Evolutionary conservation across 2,329 filamentous ascomycete genomes (phyloP), one percentile per base, ranked within the genome.

Genomic region (Fusarium domesticum): DNA sequence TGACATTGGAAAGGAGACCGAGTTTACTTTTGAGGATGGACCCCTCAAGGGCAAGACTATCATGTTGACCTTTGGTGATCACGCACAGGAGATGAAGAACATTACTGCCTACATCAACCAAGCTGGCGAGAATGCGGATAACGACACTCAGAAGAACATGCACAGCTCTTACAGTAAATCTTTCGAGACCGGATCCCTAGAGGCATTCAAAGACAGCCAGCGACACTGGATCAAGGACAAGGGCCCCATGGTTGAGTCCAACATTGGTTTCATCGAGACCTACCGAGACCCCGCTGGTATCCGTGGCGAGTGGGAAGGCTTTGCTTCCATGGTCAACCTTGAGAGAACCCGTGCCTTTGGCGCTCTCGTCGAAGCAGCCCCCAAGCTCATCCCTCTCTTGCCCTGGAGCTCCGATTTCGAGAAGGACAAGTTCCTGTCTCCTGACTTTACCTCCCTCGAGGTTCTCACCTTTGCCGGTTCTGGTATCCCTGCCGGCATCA

Each of bases 371-470:
- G 77, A 84, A 16, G 84, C 84, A 18, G 91, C 93, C 0, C 86
- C 90, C 10, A 74, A 75, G 35, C 84, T 96, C 63, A 96, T 98
- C 39, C 89, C 90, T 6, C 82, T 95, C 50, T 73, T 98, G 12
- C 93, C 93, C 0, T 98, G 93, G 93, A 73, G 76, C 28, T 78
- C 80, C 36, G 87, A 89, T 1, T 98, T 97, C 55, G 93, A 98
- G 65, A 97, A 97, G 69, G 91, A 96, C 72, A 90, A 87, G 61
- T 98, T 98, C 68, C 70, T 95, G 28, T 92, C 89, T 40, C 93
- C 93, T 0, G 93, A 98, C 65, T 98, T 98, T 63, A 97, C 93
- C 0, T 93, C 87, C 8, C 76, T 97, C 2, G 93, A 98, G 66
- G 90, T 96, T 3, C 70, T 96, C 48, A 89, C 86, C 1, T 96